These are phyloP conservation scores for Camillea tinctor DNA, from an alignment of 2,329 filamentous ascomycete genomes.

Conservation along the genomic window DNA sequence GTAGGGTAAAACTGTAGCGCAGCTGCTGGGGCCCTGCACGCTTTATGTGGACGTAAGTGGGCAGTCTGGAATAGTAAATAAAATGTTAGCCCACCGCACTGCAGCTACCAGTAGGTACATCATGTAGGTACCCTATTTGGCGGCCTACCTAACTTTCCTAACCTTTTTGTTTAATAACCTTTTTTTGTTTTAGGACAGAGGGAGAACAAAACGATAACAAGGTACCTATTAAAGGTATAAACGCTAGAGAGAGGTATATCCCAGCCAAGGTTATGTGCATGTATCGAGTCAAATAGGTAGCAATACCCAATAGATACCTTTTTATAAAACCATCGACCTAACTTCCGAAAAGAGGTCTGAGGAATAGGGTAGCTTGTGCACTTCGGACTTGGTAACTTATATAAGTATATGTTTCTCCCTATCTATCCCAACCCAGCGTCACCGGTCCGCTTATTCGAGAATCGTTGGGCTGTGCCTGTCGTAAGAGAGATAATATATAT, in stretches of 20 bases:
- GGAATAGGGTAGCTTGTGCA: not conserved
- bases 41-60: not conserved
- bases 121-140: slow-evolving; percentile 22
- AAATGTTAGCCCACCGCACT: not conserved
- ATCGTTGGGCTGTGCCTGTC: not conserved
- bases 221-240: not conserved
- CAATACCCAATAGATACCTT: not conserved
- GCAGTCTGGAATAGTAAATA: not conserved
- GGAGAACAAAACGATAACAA: not conserved
- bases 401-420: not conserved
- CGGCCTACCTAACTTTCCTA: slow-evolving; percentile 3
- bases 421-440: not conserved
- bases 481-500: not conserved
- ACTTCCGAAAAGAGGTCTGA: not conserved
- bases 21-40: not conserved
- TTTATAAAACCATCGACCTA: not conserved
- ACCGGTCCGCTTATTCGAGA: slow-evolving; percentile 4
- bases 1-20: not conserved
- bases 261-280: not conserved
- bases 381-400: not conserved
- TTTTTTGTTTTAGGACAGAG: no score
- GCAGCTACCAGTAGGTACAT: slow-evolving; percentile 1
- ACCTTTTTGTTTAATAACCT: not conserved
- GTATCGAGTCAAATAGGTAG: not conserved
- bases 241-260: not conserved